Evolutionary conservation across 2,329 filamentous ascomycete genomes (phyloP), one percentile per base, ranked within the genome.

Genomic region (Didymella arachidicola): DNA sequence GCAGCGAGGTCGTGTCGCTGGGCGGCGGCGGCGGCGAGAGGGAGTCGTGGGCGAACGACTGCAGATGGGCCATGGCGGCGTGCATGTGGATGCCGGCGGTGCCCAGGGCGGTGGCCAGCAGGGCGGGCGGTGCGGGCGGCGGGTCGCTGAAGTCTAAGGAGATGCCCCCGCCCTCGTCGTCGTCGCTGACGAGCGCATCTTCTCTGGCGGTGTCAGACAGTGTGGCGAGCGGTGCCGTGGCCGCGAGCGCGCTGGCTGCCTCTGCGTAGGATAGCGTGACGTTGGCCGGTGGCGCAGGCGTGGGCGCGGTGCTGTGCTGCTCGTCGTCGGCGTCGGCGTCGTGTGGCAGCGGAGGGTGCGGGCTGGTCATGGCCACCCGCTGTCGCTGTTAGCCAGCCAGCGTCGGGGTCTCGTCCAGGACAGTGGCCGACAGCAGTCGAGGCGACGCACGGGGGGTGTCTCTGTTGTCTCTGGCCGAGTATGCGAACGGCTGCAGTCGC

Each of bases 171-270:
- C 56, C 58, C 36, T 63, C 52, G 32, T 65, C 66, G 43, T 68
- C 66, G 38, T 63, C 61, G 22, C 50, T 54, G 43, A 59, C 58
- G 12, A 16, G 12, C 18, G 50, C 60, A 57, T 70, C 52, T 48
- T 66, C 65, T 11, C 71, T 65, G 63, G 61, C 71, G 63, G 61
- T 70, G 62, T 71, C 71, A 16, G 69, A 66, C 53, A 72, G 69
- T 7, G 70, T 64, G 48, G 73, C 67, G 47, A 73, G 71, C 2
- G 70, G 69, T 18, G 67, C 60, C 12, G 68, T 68, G 52, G 70
- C 66, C 29, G 71, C 72, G 54, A 52, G 47, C 10, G 61, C 61
- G 58, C 18, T 25, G 38, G 19, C 38, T 22, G 38, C 11, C n/a
- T 25, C 38, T 41, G 38, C 19, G 38, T 41, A 16, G 38, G 38